Evolutionary conservation across 1,284 basidiomycete genomes (phyloP).

Genomic region (Inonotus hispidus): DNA sequence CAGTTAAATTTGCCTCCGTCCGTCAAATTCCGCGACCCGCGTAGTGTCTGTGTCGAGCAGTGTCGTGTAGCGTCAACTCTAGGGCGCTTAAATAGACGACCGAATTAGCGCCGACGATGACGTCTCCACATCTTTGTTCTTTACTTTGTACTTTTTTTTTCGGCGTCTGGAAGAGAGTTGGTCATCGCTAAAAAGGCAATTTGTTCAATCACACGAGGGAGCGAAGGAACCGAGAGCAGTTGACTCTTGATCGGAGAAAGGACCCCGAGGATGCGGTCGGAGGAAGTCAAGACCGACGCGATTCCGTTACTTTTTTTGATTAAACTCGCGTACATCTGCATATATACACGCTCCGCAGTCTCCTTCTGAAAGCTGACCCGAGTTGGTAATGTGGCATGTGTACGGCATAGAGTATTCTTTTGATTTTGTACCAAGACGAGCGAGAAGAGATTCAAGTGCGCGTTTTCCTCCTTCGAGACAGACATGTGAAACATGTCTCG

Average conservation of each 20-base stretch:
- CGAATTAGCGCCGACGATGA: too few species aligned
- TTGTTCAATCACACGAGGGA: neutral
- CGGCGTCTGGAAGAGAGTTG: too few species aligned
- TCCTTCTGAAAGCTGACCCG: neutral
- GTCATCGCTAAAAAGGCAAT: too few species aligned
- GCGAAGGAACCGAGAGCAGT: neutral
- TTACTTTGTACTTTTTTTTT: too few species aligned
- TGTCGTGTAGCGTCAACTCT: neutral
- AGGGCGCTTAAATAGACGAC: too few species aligned
- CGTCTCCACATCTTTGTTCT: too few species aligned
- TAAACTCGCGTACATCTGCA: too few species aligned
- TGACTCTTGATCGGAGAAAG: neutral
- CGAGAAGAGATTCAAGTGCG: neutral
- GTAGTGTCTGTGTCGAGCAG: neutral
- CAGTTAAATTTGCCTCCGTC: neutral
- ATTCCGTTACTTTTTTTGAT: neutral
- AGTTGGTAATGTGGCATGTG: too few species aligned
- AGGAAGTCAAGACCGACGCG: neutral
- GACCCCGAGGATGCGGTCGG: neutral
- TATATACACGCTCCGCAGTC: neutral
- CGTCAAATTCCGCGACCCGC: too few species aligned
- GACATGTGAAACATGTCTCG: neutral
- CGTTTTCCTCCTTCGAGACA: neutral
- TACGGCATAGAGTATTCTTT: too few species aligned
- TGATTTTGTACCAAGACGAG: too few species aligned